phyloP scores from a whole-genome alignment of 768 basidiomycete genomes.

The Tulasnella sp. region DNA sequence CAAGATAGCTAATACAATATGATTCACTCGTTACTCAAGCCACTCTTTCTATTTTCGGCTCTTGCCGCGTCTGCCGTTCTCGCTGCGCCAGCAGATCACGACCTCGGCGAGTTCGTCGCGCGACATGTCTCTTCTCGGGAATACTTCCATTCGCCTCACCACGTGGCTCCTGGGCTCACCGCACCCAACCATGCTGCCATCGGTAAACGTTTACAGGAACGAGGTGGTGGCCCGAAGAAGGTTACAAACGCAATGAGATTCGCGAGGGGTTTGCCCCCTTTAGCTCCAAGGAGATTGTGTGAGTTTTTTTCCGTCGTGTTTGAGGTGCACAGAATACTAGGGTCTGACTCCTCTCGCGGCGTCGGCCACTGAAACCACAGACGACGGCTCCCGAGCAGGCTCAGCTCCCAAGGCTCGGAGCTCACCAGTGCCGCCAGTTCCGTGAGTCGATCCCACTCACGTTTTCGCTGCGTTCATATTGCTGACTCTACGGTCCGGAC shows the following conservation, averaged over 20 bases:
- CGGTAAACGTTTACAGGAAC: not conserved
- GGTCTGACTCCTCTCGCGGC: too few relatives aligned
- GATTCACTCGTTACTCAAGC: not conserved
- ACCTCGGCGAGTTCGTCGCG: not conserved
- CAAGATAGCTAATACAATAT: not conserved
- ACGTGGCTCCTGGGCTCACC: not conserved
- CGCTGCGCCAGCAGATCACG: not conserved
- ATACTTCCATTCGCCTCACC: not conserved
- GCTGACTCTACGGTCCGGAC: not conserved
- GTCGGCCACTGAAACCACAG: not conserved
- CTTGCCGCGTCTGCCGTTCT: not conserved
- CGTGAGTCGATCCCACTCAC: not conserved
- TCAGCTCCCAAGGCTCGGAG: not conserved
- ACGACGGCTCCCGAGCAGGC: not conserved
- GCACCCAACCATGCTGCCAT: not conserved
- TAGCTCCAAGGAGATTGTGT: not conserved
- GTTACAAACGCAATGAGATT: not conserved
- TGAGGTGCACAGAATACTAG: too few relatives aligned
- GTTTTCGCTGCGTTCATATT: not conserved
- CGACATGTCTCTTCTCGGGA: not conserved
- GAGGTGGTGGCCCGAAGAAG: not conserved
- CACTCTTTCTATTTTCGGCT: not conserved
- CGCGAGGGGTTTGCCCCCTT: not conserved
- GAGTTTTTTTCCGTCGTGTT: not conserved
- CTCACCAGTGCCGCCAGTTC: not conserved